Conservation (phyloP, 495 filamentous ascomycete genomes). For the Aspergillus bridgeri region DNA sequence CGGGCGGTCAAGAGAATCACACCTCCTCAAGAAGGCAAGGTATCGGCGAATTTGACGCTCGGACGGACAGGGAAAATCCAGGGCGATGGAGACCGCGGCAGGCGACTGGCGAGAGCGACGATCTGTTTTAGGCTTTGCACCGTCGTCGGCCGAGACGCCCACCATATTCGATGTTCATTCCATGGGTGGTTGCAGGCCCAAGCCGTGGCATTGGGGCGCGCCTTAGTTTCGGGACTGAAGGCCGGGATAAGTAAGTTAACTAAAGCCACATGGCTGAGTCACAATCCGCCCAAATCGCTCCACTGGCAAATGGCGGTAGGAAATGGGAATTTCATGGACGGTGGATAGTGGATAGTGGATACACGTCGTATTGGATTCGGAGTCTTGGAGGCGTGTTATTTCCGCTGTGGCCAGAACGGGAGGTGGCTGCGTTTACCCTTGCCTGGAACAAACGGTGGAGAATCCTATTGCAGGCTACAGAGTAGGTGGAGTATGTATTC, state of each 20-base stretch:
- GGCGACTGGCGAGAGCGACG: not conserved
- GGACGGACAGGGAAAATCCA: too few species aligned
- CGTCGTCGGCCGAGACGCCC: not conserved
- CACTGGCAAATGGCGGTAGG: not conserved
- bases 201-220: not conserved
- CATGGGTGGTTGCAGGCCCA: not conserved
- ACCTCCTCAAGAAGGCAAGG: not conserved
- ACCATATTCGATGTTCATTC: not conserved
- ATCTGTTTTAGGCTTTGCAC: not conserved
- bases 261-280: slow-evolving; percentile 22
- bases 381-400: not conserved
- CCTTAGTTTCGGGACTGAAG: not conserved
- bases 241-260: slow-evolving; percentile 9
- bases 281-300: slow-evolving; percentile 5
- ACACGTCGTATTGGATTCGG: too few species aligned
- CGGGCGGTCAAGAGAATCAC: not conserved
- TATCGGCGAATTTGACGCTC: not conserved
- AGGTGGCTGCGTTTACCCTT: not conserved
- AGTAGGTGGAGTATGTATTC: too few species aligned
- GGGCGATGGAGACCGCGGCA: not conserved
- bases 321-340: too few species aligned
- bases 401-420: not conserved
- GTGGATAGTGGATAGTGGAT: too few species aligned
- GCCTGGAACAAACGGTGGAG: not conserved
- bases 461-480: too few species aligned